These are phyloP conservation scores for Elsinoe fawcettii DNA, from an alignment of 2,329 filamentous ascomycete species.

Conservation along the genomic window DNA sequence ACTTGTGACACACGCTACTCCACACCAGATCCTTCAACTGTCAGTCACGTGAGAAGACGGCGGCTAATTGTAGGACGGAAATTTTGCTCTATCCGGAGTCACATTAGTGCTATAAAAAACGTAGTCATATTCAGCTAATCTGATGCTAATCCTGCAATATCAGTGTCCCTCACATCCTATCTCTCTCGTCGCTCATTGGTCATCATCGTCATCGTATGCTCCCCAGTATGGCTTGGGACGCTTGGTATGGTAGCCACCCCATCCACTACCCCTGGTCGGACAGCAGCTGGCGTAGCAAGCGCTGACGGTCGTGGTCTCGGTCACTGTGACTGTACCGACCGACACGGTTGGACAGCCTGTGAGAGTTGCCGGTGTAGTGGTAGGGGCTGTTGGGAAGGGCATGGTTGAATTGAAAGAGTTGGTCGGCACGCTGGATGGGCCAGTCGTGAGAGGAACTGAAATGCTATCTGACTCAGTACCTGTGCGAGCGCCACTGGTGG, in stretches of 20 bases:
- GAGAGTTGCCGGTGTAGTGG: background rate
- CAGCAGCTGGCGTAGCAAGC: conserved; percentile 6
- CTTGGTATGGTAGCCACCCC: conserved; percentile 6
- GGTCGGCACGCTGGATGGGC: conserved; percentile 6
- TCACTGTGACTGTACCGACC: conserved; percentile 8
- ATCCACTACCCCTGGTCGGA: background rate
- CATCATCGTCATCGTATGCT: conserved; percentile 4
- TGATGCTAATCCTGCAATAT: conserved; percentile 1
- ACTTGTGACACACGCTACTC: conserved; percentile 12
- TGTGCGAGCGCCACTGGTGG: background rate
- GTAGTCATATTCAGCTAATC: background rate
- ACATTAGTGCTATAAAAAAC: background rate
- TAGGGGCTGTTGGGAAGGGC: background rate
- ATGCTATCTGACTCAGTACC: conserved; percentile 13
- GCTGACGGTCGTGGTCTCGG: conserved; percentile 2
- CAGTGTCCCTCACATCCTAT: background rate
- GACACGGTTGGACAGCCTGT: conserved; percentile 1
- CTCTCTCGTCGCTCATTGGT: background rate
- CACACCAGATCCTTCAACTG: background rate
- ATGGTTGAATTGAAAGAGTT: conserved; percentile 2
- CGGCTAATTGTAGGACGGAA: conserved; percentile 12
- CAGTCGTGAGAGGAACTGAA: conserved; percentile 1
- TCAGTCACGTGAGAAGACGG: conserved; percentile 5
- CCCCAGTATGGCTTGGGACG: conserved; percentile 6
- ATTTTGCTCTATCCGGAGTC: background rate